Conservation (phyloP, 2,329 filamentous ascomycete genomes). For the Ampelomyces quisqualis region DNA sequence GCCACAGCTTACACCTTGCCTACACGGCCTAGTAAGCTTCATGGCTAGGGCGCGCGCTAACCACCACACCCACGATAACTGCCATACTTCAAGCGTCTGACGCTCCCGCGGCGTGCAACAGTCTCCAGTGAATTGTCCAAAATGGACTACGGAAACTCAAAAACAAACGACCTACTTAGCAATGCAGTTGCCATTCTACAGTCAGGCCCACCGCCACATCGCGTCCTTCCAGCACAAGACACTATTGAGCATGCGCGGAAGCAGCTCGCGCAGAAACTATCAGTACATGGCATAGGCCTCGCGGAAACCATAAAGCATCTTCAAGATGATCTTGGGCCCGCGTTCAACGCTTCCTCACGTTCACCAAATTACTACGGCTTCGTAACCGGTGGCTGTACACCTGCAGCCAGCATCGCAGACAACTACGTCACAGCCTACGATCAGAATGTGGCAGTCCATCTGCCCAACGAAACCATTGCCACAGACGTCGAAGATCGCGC, state of each 20-base stretch:
- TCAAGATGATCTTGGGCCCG: constrained; percentile 51
- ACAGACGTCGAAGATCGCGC: constrained; percentile 76
- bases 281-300: constrained; percentile 47
- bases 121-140: background rate
- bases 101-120: no score
- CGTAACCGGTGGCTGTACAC: constrained; percentile 78
- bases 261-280: constrained; percentile 42
- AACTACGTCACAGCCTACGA: constrained; percentile 79
- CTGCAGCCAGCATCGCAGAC: constrained; percentile 78
- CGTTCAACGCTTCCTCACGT: constrained; percentile 64
- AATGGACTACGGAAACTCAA: constrained; percentile 16
- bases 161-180: constrained; percentile 21
- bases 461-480: constrained; percentile 71
- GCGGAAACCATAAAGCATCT: constrained; percentile 48
- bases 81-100: background rate
- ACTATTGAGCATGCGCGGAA: constrained; percentile 34
- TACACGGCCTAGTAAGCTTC: background rate
- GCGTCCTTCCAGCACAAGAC: constrained; percentile 40
- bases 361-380: constrained; percentile 71
- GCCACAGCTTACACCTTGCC: no score
- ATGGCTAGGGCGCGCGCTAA: background rate
- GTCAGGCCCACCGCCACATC: constrained; percentile 13
- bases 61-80: background rate
- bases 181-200: constrained; percentile 29
- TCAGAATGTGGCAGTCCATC: constrained; percentile 81